phyloP scores from a whole-genome alignment of 257 asterid species.

The Catharanthus roseus region DNA sequence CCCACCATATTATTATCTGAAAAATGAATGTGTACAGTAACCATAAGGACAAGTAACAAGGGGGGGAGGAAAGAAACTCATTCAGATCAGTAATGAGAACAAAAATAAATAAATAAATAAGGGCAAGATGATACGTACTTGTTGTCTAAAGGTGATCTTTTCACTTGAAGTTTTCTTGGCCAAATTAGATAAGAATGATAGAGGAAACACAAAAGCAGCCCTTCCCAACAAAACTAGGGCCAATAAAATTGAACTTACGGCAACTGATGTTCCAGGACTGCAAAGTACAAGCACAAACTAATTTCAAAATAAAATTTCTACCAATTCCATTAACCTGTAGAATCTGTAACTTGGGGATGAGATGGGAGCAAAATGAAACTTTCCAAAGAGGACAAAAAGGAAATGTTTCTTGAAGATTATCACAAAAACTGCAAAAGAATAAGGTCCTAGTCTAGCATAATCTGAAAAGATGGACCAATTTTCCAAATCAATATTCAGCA shows the following conservation, averaged over 20 bases:
- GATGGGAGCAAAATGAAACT: too few species aligned
- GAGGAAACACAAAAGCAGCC: conserved; percentile 42
- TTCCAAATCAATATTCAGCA: neutral
- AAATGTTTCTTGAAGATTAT: neutral
- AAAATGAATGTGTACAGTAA: neutral
- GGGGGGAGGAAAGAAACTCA: neutral
- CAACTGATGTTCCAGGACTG: conserved; percentile 37
- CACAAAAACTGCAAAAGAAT: neutral
- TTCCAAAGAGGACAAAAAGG: neutral
- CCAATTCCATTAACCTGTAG: neutral
- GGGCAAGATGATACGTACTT: conserved; percentile 23
- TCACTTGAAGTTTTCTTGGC: conserved; percentile 29
- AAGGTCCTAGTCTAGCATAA: neutral
- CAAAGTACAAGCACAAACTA: conserved; percentile 2
- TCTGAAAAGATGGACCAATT: neutral
- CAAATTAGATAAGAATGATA: conserved; percentile 34
- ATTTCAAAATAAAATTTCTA: too few species aligned
- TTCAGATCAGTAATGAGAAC: neutral
- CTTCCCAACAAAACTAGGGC: conserved; percentile 31
- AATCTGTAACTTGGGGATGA: neutral
- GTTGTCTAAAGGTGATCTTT: conserved; percentile 27
- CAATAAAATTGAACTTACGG: conserved; percentile 33
- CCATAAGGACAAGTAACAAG: conserved; percentile 5
- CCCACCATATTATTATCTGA: conserved; percentile 44
- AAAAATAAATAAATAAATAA: neutral